Percentiles rank a stretch among this genome's conserved stretches.
Evolutionary conservation across 306 rosid species (phyloP).

Genomic region (Corylus americana): DNA sequence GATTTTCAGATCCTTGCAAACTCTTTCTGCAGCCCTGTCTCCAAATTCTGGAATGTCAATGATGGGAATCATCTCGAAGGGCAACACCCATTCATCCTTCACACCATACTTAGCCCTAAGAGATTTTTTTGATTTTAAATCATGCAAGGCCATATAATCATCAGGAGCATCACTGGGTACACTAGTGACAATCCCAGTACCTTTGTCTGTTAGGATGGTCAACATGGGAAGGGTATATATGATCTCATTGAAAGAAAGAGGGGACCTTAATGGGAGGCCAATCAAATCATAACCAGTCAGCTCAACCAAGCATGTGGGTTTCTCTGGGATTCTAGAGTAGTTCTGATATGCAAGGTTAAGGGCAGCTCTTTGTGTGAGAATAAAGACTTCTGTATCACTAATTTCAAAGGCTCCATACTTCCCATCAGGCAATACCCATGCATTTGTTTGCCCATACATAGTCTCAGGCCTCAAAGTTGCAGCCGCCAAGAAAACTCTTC

Average conservation of each 20-base stretch:
- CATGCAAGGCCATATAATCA: conserved; percentile 92
- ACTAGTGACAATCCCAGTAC: conserved; percentile 93
- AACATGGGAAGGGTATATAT: conserved; percentile 96
- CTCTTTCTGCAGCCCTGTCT: conserved; percentile 76
- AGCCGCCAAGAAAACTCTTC: conserved; percentile 76
- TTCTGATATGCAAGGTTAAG: conserved; percentile 90
- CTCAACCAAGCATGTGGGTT: conserved; percentile 74
- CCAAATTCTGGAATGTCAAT: conserved; percentile 78
- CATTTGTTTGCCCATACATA: conserved; percentile 97
- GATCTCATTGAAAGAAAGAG: conserved; percentile 64
- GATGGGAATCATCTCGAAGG: conserved; percentile 82
- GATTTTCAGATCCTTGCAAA: conserved; percentile 79
- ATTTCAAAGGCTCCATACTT: conserved; percentile 89
- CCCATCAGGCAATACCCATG: conserved; percentile 96
- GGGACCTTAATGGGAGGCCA: conserved; percentile 86
- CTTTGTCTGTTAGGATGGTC: conserved; percentile 88
- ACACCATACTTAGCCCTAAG: conserved; percentile 75
- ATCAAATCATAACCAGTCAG: conserved; percentile 82
- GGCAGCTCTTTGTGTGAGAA: conserved; percentile 72
- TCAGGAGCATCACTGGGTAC: conserved; percentile 98
- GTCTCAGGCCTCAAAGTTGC: conserved; percentile 97
- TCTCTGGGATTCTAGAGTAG: conserved; percentile 63
- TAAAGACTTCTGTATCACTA: conserved; percentile 70
- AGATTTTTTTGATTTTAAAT: conserved; percentile 74
- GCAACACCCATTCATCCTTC: conserved; percentile 88